Evolutionary conservation across 2,329 filamentous ascomycete species (phyloP).

Genomic region (Alternaria gaisen): DNA sequence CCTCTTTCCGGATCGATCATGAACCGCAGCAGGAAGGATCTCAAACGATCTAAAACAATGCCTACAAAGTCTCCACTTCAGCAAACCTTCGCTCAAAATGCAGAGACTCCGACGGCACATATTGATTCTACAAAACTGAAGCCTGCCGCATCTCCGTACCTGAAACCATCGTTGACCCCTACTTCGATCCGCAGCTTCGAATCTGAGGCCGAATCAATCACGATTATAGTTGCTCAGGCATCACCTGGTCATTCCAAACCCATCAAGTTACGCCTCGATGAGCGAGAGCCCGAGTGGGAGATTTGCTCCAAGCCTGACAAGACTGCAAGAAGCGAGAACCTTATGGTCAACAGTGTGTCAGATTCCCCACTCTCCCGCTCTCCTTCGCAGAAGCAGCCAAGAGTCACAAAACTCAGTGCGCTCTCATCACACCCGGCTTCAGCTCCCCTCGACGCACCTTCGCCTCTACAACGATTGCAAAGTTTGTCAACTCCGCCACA

Average conservation of each 20-base stretch:
- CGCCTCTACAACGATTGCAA: conserved; percentile 30
- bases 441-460: conserved; percentile 34
- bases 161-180: conserved; percentile 34
- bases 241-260: conserved; percentile 19
- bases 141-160: conserved; percentile 21
- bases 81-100: conserved; percentile 29
- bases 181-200: conserved; percentile 41
- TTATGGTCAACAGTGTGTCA: neutral
- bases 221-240: conserved; percentile 34
- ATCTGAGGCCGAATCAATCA: conserved; percentile 42
- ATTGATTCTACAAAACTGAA: conserved; percentile 13
- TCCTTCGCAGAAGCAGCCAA: conserved; percentile 31
- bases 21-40: conserved; percentile 28
- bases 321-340: conserved; percentile 20
- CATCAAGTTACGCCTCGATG: conserved; percentile 34
- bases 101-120: conserved; percentile 13
- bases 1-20: conserved; percentile 28
- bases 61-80: conserved; percentile 41
- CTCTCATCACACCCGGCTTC: conserved; percentile 42
- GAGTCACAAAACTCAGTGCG: conserved; percentile 38
- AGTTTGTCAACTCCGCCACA: conserved; percentile 29
- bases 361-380: conserved; percentile 20
- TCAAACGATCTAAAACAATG: conserved; percentile 43
- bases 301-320: conserved; percentile 33
- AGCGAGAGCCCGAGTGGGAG: conserved; percentile 45